Percentiles rank a stretch among this genome's conserved stretches.
Evolutionary conservation across 2,329 filamentous ascomycete species (phyloP).

Genomic region (Aspergillus sergii): DNA sequence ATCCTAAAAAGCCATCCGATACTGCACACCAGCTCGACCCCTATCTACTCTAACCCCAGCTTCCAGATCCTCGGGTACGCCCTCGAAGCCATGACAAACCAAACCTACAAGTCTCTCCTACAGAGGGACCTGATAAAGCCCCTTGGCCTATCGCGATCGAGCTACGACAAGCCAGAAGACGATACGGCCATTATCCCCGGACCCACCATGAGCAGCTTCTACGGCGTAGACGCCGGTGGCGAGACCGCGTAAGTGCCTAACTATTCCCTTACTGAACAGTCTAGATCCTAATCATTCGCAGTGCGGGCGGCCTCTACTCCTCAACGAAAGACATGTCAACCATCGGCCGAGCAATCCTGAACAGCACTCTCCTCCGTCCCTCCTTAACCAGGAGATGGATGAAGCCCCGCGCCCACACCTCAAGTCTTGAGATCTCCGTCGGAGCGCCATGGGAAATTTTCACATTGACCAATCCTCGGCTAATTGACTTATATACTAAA

Average conservation of each 20-base stretch:
- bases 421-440: not conserved
- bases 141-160: not conserved
- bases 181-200: not conserved
- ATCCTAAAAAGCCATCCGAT: conserved; percentile 37
- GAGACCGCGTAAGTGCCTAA: not conserved
- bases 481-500: conserved; percentile 23
- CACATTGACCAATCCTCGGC: not conserved
- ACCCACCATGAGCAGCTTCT: not conserved
- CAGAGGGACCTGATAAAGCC: conserved; percentile 42
- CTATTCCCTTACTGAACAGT: not conserved
- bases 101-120: conserved; percentile 40
- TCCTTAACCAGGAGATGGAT: conserved; percentile 45
- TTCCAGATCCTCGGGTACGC: conserved; percentile 40
- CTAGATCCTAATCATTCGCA: not conserved
- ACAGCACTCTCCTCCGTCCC: conserved; percentile 34
- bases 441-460: not conserved
- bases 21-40: conserved; percentile 45
- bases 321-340: conserved; percentile 40
- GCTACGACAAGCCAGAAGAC: not conserved
- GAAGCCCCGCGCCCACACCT: conserved; percentile 29
- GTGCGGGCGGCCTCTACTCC: conserved; percentile 21
- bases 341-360: conserved; percentile 43
- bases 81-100: conserved; percentile 46
- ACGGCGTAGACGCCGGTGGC: not conserved
- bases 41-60: conserved; percentile 53